Evolutionary conservation across 768 basidiomycete genomes (phyloP), one percentile per base, ranked within the genome.

Genomic region (Leccinum rimulosum): DNA sequence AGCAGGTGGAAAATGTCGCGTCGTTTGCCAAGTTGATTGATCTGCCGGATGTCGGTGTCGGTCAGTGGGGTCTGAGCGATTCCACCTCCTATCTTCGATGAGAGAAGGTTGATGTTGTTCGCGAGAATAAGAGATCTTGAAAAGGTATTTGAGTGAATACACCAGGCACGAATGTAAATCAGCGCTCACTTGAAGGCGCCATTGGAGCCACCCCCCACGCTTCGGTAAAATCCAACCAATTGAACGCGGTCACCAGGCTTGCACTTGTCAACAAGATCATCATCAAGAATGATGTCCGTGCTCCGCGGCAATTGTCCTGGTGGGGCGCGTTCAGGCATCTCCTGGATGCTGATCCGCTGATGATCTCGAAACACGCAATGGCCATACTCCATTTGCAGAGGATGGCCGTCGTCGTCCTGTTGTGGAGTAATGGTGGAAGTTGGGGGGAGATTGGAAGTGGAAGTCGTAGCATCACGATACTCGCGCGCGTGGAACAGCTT

Each of bases 291-390:
- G 54, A 98, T 89, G 73, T 99, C 97, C 36, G 94, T 95, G 67
- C 95, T 95, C 51, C 97, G 83, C 49, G 97, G 97, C 30, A 99
- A 80, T 73, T 98, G 96, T 30, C 97, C 97, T 48, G 97, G 91
- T 27, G 97, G 97, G 14, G 97, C 95, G 25, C 97, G 87, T 75
- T 99, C 97, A 3, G 97, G 97, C 96, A 99, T 98, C 71, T 99
- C 97, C 77, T 99, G 97, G 62, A 99, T 98, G 73, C 88, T 94
- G 70, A 98, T 92, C 64, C 94, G 87, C 75, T 99, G 97, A 74
- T 98, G 93, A 75, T 99, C 97, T 57, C 92, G 81, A 79, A 97
- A 99, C 8, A 90, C 84, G 70, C 90, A 93, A 62, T 88, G 79
- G 5, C 97, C 97, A 70, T 86, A 98, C 76, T 99, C 97, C 65